Evolutionary conservation across 805 yeast species (phyloP), one percentile per base, ranked within the genome.

Genomic region (Nematodospora valgi): DNA sequence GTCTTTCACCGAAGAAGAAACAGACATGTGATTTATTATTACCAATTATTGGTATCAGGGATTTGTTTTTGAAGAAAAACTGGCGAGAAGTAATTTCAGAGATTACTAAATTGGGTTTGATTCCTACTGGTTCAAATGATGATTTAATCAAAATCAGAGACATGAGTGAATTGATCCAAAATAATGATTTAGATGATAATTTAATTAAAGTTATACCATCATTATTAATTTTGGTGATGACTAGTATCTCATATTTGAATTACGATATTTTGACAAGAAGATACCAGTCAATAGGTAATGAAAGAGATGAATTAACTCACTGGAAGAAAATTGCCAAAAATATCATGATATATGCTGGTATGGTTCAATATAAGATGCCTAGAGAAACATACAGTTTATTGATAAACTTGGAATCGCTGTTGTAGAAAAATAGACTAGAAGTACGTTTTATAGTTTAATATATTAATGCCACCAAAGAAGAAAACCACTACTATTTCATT

Each of bases 341-440:
- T 58, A 84, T 95, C 58, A 87, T 89, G 88, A 78, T 89, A 3
- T 91, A 83, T 57, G 95, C 97, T 5, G 98, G 97, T 41, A 83
- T 91, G 80, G 82, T 89, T 23, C 95, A 86, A 61, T 88, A 85
- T 60, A 81, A 83, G 55, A 86, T 89, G 94, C 95, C 96, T 6
- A 62, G 82, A 39, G 95, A 86, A 48, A 80, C 86, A 0, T 86
- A 84, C 54, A 78, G 85, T 46, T 71, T 78, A 27, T 64, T 85
- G 50, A 78, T 83, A 21, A 76, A 72, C 42, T 59, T 85, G 39
- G 95, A 85, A 53, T 54, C 69, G 12, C 64, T 56, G 59, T 52
- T 65, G 28, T 60, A 52, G 38, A n/a, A 10, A 11, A 12, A n/a
- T 12, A 27, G 12, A 34, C 11, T 14, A 8, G 7, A 7, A 8